Evolutionary conservation across 2,329 filamentous ascomycete species (phyloP).

Genomic region (Lachnellula suecica): DNA sequence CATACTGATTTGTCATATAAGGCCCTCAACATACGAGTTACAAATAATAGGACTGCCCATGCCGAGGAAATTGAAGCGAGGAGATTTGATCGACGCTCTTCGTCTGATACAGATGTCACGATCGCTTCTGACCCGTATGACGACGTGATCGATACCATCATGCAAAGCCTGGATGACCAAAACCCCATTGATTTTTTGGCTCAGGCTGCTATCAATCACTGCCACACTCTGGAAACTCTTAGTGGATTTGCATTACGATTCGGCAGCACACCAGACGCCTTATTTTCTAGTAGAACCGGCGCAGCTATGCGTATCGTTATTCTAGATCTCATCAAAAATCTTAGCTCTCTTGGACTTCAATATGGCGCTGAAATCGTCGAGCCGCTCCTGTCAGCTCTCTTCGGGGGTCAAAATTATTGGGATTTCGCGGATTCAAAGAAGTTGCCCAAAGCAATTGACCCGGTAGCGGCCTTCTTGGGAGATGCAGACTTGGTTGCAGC

Average conservation of each 20-base stretch:
- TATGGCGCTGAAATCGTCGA: slow-evolving; percentile 35
- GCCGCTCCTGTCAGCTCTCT: slow-evolving; percentile 31
- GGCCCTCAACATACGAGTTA: slow-evolving; percentile 50
- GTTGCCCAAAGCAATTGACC: slow-evolving; percentile 16
- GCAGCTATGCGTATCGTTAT: slow-evolving; percentile 35
- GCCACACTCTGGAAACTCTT: slow-evolving; percentile 48
- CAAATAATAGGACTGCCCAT: slow-evolving; percentile 48
- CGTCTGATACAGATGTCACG: slow-evolving; percentile 8
- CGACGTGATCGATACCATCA: slow-evolving; percentile 44
- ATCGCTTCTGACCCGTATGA: slow-evolving; percentile 34
- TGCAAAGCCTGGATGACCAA: slow-evolving; percentile 34
- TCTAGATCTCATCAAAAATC: slow-evolving; percentile 32
- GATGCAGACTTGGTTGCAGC: slow-evolving; percentile 45
- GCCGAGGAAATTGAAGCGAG: slow-evolving; percentile 32
- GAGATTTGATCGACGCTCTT: slow-evolving; percentile 22
- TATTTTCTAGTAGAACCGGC: slow-evolving; percentile 40
- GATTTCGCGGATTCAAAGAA: slow-evolving; percentile 25
- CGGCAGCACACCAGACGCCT: slow-evolving; percentile 33
- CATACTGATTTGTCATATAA: no score
- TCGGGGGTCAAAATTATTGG: slow-evolving; percentile 33
- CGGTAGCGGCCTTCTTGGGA: slow-evolving; percentile 49
- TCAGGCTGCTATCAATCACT: slow-evolving; percentile 43
- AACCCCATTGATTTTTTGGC: slow-evolving; percentile 47
- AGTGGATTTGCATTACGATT: slow-evolving; percentile 42
- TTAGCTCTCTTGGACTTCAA: slow-evolving; percentile 28